Evolutionary conservation across 768 basidiomycete genomes (phyloP), one percentile per base, ranked within the genome.

Genomic region (Suillus clintonianus): DNA sequence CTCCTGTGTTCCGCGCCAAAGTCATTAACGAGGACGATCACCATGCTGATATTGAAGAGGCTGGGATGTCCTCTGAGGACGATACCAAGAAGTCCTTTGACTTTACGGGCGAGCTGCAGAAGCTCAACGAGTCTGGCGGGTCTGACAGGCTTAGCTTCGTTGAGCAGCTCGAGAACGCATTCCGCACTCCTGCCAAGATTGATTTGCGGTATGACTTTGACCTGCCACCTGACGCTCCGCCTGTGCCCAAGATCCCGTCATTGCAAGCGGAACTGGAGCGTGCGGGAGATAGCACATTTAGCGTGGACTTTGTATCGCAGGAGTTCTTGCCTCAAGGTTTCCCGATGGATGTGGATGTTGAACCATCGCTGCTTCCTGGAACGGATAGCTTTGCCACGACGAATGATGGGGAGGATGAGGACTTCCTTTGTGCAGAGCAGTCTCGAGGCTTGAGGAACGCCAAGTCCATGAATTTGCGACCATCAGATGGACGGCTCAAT

Each of bases 21-120:
- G 69, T 86, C 41, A 72, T 83, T 51, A 82, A 85, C 30, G 83
- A 83, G 9, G 76, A 81, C 15, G 78, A 72, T 0, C 72, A 81
- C 42, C 77, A 76, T 24, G 77, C 70, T 1, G 78, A 83, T 45
- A 63, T 78, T 4, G 82, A 83, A 32, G 82, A 80, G 22, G 75
- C 74, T 24, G 80, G 65, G 3, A 60, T 71, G 42, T 77, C 79
- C 14, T 81, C 81, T 0, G 87, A 88, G 60, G 85, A 85, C 59
- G 85, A 89, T 65, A 93, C 91, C 0, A 91, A 88, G 77, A 89
- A 84, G 68, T 90, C 88, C 1, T 94, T 94, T 64, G 92, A 94
- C 69, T 94, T 94, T 70, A 94, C 92, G 0, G 90, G 88, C 43
- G 92, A 93, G 72, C 74, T 94, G 59, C 77, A 83, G 73, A 86